A percentile compares a stretch with the other conserved stretches of the same genome.
phyloP scores from a whole-genome alignment of 2,329 filamentous ascomycete genomes.

The Chaetomium sp. region DNA sequence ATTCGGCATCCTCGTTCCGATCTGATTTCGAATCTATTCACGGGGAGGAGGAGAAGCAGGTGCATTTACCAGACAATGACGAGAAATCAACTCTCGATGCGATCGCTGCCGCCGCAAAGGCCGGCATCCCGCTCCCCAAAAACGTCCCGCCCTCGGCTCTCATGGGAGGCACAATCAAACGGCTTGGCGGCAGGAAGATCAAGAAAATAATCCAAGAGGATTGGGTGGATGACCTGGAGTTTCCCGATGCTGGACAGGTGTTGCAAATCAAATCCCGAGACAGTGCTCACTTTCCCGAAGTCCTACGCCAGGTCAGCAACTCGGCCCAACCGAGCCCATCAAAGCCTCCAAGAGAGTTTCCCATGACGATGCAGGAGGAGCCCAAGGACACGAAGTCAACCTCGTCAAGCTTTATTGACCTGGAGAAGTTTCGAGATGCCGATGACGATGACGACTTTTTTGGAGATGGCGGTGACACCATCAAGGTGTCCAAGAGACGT shows the following conservation, averaged over 20 bases:
- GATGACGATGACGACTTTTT: constrained; percentile 65
- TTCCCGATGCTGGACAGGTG: constrained; percentile 60
- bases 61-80: constrained; percentile 82
- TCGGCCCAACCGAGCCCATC: constrained; percentile 57
- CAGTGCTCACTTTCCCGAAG: constrained; percentile 65
- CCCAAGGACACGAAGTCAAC: constrained; percentile 41
- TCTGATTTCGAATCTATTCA: constrained; percentile 77
- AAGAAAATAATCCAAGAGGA: constrained; percentile 76
- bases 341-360: constrained; percentile 38
- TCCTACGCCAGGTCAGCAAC: constrained; percentile 66
- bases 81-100: constrained; percentile 81
- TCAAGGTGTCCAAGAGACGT: constrained; percentile 66
- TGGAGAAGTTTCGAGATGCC: constrained; percentile 66
- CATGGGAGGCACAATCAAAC: constrained; percentile 89
- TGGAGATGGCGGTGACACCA: constrained; percentile 65
- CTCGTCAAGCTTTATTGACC: constrained; percentile 53
- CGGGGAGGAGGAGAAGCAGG: constrained; percentile 85
- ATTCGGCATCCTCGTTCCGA: constrained; percentile 80
- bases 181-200: constrained; percentile 74
- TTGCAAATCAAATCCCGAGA: constrained; percentile 68
- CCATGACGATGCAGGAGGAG: constrained; percentile 36
- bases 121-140: constrained; percentile 86
- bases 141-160: constrained; percentile 88
- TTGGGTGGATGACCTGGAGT: constrained; percentile 77
- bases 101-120: constrained; percentile 81